Percentiles rank a stretch among this genome's conserved stretches.
Conservation (phyloP, 1,139 yeast genomes). For the Geotrichum histeridarum region DNA sequence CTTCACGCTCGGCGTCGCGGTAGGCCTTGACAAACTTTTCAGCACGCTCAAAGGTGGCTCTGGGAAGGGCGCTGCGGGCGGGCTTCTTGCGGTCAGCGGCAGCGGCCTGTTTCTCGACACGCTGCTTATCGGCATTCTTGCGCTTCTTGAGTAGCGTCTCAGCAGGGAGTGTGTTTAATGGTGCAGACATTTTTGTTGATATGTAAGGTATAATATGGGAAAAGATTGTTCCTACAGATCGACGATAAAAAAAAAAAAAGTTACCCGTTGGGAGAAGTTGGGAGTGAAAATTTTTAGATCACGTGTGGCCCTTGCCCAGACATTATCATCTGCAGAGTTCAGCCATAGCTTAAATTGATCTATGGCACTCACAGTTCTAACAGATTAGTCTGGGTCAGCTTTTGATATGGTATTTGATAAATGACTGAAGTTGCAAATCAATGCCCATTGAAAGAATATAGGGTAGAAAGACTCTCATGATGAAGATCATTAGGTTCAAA, state of each 20-base stretch:
- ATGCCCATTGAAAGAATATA: too few species aligned
- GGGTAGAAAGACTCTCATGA: too few species aligned
- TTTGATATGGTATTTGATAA: too few species aligned
- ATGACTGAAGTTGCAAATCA: too few species aligned
- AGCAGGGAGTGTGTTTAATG: constrained; percentile 47
- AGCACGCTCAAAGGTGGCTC: constrained; percentile 71
- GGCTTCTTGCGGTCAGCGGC: constrained; percentile 7
- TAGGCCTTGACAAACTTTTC: constrained; percentile 97
- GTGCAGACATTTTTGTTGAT: constrained; percentile 7
- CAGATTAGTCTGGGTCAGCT: too few species aligned
- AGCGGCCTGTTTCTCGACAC: constrained; percentile 25
- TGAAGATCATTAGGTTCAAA: too few species aligned
- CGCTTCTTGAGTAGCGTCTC: constrained; percentile 95
- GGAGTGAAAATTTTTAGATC: too few species aligned
- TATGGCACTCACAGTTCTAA: too few species aligned
- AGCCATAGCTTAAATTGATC: too few species aligned
- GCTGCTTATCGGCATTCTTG: constrained; percentile 54
- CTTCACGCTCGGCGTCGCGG: constrained; percentile 89
- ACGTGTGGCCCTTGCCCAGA: too few species aligned
- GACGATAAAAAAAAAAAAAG: background rate
- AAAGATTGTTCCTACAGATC: background rate
- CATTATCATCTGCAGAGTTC: too few species aligned
- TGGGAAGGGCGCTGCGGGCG: background rate
- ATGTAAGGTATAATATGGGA: background rate
- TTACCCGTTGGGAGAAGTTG: background rate